A percentile compares a stretch with the other conserved stretches of the same genome.
These are phyloP conservation scores for Pisolithus marmoratus DNA, from an alignment of 768 basidiomycete species.

Conservation along the genomic window DNA sequence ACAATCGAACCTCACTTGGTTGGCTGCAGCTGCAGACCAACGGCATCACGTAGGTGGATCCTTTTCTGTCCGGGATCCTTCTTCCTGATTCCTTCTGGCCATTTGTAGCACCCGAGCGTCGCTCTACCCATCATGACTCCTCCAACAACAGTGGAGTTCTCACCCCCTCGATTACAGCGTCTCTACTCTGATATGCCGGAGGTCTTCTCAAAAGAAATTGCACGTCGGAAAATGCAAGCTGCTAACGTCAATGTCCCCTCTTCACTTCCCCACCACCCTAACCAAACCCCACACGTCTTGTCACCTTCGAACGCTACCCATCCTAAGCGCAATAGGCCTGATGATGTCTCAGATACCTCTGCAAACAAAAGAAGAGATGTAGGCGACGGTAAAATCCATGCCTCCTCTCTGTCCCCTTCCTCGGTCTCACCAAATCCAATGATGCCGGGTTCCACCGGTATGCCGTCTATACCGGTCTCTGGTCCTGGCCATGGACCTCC, in stretches of 20 bases:
- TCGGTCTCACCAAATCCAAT: background rate
- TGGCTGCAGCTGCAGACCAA: slow-evolving; percentile 64
- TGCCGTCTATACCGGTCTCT: slow-evolving; percentile 11
- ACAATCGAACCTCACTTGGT: slow-evolving; percentile 66
- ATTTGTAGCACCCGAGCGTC: slow-evolving; percentile 29
- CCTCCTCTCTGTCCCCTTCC: slow-evolving; percentile 20
- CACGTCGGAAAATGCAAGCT: slow-evolving; percentile 35
- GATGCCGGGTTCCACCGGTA: background rate
- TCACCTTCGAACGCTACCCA: slow-evolving; percentile 17
- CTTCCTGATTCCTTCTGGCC: slow-evolving; percentile 2
- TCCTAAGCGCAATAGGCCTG: slow-evolving; percentile 59
- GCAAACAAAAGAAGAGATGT: slow-evolving; percentile 64
- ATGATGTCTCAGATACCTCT: slow-evolving; percentile 38
- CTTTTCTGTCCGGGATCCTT: background rate
- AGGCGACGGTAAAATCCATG: slow-evolving; percentile 51
- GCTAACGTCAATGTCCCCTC: slow-evolving; percentile 9
- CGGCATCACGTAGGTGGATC: slow-evolving; percentile 39
- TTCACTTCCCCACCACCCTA: background rate
- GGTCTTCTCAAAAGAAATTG: slow-evolving; percentile 59
- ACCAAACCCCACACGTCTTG: slow-evolving; percentile 17
- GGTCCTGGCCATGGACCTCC: background rate
- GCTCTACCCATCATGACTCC: slow-evolving; percentile 54
- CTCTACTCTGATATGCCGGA: slow-evolving; percentile 57
- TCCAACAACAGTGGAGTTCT: slow-evolving; percentile 46
- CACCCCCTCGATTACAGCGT: slow-evolving; percentile 55